These are phyloP conservation scores for Prototheca wickerhamii DNA, from an alignment of 163 green algal species.

Conservation along the genomic window DNA sequence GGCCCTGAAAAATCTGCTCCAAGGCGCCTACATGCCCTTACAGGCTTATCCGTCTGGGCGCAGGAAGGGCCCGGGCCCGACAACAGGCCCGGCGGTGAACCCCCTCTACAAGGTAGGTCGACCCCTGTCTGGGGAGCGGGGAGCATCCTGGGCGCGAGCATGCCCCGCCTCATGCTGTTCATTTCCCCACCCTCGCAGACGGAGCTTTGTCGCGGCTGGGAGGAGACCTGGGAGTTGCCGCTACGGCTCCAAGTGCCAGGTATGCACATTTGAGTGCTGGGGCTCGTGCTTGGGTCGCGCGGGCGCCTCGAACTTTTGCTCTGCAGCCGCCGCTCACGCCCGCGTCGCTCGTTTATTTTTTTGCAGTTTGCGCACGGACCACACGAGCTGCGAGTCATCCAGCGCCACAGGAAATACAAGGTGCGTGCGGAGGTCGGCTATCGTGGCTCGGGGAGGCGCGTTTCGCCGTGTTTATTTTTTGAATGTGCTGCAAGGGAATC, in stretches of 20 bases:
- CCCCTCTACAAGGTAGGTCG: slow-evolving; percentile 26
- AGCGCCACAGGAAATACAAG: slow-evolving; percentile 86
- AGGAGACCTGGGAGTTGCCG: slow-evolving; percentile 66
- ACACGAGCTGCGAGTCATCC: slow-evolving; percentile 61
- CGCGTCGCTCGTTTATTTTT: not conserved
- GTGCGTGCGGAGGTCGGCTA: slow-evolving; percentile 10
- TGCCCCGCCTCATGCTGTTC: not conserved
- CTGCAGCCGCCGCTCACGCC: not conserved
- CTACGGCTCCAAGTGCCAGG: slow-evolving; percentile 79
- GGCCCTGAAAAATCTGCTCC: not conserved
- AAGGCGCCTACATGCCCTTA: not conserved
- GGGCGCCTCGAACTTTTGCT: not conserved
- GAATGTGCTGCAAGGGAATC: too few relatives aligned
- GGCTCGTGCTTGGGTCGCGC: slow-evolving; percentile 20
- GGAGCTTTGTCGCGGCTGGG: slow-evolving; percentile 79
- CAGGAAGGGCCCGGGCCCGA: too few relatives aligned
- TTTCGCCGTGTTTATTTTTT: too few relatives aligned
- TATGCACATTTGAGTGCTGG: slow-evolving; percentile 56
- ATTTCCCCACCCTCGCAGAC: slow-evolving; percentile 42
- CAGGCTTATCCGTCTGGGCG: too few relatives aligned
- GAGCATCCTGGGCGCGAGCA: not conserved
- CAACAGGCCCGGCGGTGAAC: slow-evolving; percentile 5
- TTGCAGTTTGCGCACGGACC: slow-evolving; percentile 77
- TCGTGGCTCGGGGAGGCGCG: too few relatives aligned
- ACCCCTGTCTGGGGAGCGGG: not conserved